Base-by-base conservation (phyloP, 208 protist genomes). In the Trypanosoma boissoni region DNA sequence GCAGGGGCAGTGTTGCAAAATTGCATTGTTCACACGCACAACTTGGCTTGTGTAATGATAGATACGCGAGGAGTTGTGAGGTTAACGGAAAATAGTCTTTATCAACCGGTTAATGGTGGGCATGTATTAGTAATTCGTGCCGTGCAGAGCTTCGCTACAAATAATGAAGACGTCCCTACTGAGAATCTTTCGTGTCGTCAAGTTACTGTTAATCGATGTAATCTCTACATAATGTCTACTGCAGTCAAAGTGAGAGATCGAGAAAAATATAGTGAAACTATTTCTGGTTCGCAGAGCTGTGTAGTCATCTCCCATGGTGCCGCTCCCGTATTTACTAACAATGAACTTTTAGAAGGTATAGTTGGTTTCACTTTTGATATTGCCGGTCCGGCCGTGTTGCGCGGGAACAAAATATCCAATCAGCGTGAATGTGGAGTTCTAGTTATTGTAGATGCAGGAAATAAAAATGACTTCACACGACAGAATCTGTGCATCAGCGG, bases 381-480 rank as follows among this genome's bases (percentile, higher is more conserved):
- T 49, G 61, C 73, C 0, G 83, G 85, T 8, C 61, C 74, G 12
- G 83, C 88, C 9, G 63, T 77, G 42, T 58, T 95, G 6, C 71
- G 76, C 36, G 76, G 80, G 20, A 95, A 95, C 57, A 44, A 75
- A 16, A 83, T 95, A 20, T 79, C 69, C 18, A 76, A 71, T 52
- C 88, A 95, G 72, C 75, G 78, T 2, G 64, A 65, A 39, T 91
- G 85, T 51, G 88, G 85, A 55, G 74, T 91, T n/a, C 72, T 92
- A 26, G 82, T 72, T 20, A 56, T 92, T 45, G 72, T 80, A n/a
- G 60, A 71, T 29, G 68, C 68, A 3, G 45, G 4, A 36, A 55
- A 28, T 42, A 39, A 21, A 32, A 44, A 28, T 24, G 55, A 64
- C 52, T 26, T 27, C 6, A 58, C 26, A 55, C 2, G 41, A 27